phyloP scores from a whole-genome alignment of 1,139 yeast genomes.

The Blastobotrys persicus region DNA sequence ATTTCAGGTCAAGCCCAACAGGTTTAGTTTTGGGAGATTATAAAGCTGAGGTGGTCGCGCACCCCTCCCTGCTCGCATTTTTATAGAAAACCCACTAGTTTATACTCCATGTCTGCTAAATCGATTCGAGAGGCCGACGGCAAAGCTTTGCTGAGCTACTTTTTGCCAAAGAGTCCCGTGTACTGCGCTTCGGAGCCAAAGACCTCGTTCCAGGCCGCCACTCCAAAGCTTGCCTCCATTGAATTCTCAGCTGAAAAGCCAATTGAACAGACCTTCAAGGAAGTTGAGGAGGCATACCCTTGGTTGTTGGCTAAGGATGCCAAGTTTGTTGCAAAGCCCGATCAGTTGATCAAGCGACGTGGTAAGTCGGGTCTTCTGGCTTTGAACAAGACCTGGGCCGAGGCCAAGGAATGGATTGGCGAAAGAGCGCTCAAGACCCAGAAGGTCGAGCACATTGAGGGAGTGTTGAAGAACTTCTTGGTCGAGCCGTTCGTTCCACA shows the following conservation, averaged over 20 bases:
- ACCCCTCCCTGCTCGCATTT: not conserved
- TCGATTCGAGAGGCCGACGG: conserved; percentile 49
- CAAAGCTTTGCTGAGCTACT: conserved; percentile 46
- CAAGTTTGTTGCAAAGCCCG: conserved; percentile 47
- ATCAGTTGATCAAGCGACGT: conserved; percentile 47
- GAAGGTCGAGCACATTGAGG: conserved; percentile 43
- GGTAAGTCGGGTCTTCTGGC: conserved; percentile 47
- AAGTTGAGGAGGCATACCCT: conserved; percentile 42
- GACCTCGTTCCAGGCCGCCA: conserved; percentile 38
- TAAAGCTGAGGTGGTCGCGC: not conserved
- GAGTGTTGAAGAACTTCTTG: conserved; percentile 42
- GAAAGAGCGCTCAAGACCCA: conserved; percentile 43
- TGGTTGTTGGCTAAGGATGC: conserved; percentile 42
- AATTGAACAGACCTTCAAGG: conserved; percentile 36
- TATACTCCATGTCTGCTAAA: conserved; percentile 41
- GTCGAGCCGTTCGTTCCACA: conserved; percentile 50
- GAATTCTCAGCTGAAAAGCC: conserved; percentile 35
- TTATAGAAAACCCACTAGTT: conserved; percentile 24
- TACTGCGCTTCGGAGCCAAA: conserved; percentile 36
- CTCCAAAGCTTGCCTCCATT: conserved; percentile 43
- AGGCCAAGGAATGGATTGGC: conserved; percentile 44
- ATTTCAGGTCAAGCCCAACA: conserved; percentile 2
- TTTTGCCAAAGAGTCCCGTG: conserved; percentile 42
- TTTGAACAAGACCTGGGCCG: conserved; percentile 46
- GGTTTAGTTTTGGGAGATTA: conserved; percentile 6